phyloP scores from a whole-genome alignment of 208 protist species.

The Acanthamoeba divionensis region DNA sequence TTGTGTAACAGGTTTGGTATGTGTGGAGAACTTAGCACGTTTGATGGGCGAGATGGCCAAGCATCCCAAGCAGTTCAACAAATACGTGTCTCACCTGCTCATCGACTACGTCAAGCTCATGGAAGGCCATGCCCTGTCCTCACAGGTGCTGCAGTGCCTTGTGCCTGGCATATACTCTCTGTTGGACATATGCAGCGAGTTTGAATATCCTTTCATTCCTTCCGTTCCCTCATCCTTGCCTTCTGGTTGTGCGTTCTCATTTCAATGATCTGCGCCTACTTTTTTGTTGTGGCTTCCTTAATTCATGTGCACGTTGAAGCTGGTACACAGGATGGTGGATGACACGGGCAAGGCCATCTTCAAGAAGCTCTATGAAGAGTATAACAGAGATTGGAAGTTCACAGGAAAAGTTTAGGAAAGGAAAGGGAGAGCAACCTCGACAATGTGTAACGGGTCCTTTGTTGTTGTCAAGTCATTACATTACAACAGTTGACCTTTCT shows the following conservation, averaged over 20 bases:
- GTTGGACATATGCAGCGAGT: slow-evolving; percentile 50
- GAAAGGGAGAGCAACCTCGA: no score
- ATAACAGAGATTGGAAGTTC: slow-evolving; percentile 54
- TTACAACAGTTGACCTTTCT: no score
- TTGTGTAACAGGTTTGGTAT: no score
- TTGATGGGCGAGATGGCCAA: slow-evolving; percentile 46
- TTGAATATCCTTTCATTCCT: neutral
- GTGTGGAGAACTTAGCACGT: slow-evolving; percentile 22
- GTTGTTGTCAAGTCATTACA: no score
- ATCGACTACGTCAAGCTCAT: slow-evolving; percentile 12
- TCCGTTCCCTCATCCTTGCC: no score
- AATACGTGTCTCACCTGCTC: slow-evolving; percentile 30
- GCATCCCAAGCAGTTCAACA: slow-evolving; percentile 53
- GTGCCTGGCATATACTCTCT: slow-evolving; percentile 49
- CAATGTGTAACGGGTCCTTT: no score
- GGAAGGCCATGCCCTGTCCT: slow-evolving; percentile 29
- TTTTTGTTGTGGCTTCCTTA: neutral
- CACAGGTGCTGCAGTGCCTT: neutral
- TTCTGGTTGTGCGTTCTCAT: no score
- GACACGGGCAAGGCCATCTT: slow-evolving; percentile 40
- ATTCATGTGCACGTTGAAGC: neutral
- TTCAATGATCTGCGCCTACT: no score
- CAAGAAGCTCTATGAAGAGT: slow-evolving; percentile 53
- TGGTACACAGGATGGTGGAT: neutral
- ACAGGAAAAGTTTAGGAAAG: slow-evolving; percentile 24